Evolutionary conservation across 108 stramenopile genomes (phyloP).

Genomic region (Mayamaea pseudoterrestris): DNA sequence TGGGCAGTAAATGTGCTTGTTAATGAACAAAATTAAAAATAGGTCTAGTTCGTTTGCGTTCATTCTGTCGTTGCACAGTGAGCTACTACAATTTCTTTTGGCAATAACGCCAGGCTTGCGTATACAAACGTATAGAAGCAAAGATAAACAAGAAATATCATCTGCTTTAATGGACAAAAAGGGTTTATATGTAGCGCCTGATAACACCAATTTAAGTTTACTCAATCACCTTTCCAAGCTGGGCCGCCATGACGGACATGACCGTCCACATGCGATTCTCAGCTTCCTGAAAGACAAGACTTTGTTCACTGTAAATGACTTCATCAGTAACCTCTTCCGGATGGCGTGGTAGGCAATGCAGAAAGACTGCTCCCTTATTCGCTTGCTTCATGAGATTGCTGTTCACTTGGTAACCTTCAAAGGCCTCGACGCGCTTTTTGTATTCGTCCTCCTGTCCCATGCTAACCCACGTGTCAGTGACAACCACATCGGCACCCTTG

Average conservation of each 20-base stretch:
- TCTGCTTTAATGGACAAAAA: no score
- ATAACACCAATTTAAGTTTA: no score
- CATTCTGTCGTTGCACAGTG: no score
- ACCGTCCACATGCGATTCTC: slow-evolving; percentile 99
- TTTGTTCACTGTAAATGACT: slow-evolving; percentile 85
- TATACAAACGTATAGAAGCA: no score
- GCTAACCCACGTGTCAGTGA: slow-evolving; percentile 96
- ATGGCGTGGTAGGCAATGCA: slow-evolving; percentile 95
- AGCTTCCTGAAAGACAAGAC: slow-evolving; percentile 89
- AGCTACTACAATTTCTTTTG: no score
- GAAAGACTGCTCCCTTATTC: slow-evolving; percentile 76
- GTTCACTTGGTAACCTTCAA: slow-evolving; percentile 92
- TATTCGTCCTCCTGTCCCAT: slow-evolving; percentile 97
- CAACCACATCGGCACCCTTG: slow-evolving; percentile 81
- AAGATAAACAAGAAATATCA: no score
- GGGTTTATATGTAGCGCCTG: no score
- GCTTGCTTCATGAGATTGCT: slow-evolving; percentile 75
- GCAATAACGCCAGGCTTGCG: no score
- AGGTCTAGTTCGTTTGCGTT: no score
- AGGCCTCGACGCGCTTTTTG: slow-evolving; percentile 73
- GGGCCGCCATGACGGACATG: slow-evolving; percentile 95
- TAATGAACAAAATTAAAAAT: no score
- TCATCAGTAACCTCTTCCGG: slow-evolving; percentile 93
- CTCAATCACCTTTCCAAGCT: slow-evolving; percentile 68
- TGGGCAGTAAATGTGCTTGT: no score